Base-by-base conservation (phyloP, 345 rosid species). In the Murraya paniculata region DNA sequence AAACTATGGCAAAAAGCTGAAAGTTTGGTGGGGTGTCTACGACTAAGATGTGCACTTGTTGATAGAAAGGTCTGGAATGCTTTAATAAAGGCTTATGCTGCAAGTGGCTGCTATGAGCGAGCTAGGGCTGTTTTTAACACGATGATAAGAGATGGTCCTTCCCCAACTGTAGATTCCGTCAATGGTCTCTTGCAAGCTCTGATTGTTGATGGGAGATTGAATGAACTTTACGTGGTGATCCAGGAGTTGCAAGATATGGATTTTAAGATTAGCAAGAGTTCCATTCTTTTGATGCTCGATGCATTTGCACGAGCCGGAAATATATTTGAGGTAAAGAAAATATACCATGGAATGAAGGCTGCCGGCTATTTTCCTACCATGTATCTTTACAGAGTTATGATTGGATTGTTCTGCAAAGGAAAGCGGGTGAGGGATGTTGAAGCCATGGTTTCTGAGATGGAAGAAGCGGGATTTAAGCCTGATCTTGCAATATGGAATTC, bases 191-290 rank as follows among this genome's bases (percentile, higher is more conserved):
- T 95, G 87, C 93, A 90, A 68, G 98, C 97, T 77, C 80, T 95
- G 83, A 85, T 93, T 82, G 86, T 79, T 39, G 95, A 89, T 82
- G 90, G 82, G 72, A 94, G 99, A 83, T 86, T 95, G 78, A 85
- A 91, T 73, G 98, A 95, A 85, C 93, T 95, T 72, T 93, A 92
- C 66, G 88, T 89, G 86, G 91, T 92, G 41, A 92, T 92, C 68
- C 86, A 91, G 85, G 98, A 95, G 85, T 78, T 95, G 90, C 99
- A 95, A 85, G 99, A 95, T 80, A 91, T 93, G 93, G 98, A 98
- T 74, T 90, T 92, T 81, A 87, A 92, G 82, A 91, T 93, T 68
- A 92, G 97, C 88, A 95, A 91, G 86, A 92, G 96, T 83, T 92
- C 97, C 73, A 93, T 92, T 84, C 87, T 92, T 79, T 83, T 93